Percentiles rank a stretch among this genome's conserved stretches.
Conservation (phyloP, 1,139 yeast genomes). For the Pichia sp. region DNA sequence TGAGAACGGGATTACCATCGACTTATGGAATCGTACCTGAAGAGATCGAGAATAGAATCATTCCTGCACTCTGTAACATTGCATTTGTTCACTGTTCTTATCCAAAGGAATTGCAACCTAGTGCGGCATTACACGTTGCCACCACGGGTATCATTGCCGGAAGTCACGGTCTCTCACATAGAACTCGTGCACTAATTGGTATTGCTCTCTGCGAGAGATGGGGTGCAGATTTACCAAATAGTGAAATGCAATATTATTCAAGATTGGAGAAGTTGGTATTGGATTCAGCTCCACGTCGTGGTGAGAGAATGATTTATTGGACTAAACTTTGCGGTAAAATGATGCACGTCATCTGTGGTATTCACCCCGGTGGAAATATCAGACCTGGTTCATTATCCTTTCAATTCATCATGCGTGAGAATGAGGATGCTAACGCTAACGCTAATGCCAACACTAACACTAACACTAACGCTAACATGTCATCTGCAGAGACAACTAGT, state of each 20-base stretch:
- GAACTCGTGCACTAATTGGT: conserved; percentile 57
- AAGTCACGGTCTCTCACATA: conserved; percentile 61
- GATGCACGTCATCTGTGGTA: conserved; percentile 68
- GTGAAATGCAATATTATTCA: conserved; percentile 37
- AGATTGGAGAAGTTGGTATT: conserved; percentile 37
- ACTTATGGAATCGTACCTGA: conserved; percentile 38
- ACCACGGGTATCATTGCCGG: conserved; percentile 64
- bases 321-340: conserved; percentile 58
- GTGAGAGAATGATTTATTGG: conserved; percentile 51
- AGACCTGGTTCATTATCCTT: conserved; percentile 43
- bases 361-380: conserved; percentile 67
- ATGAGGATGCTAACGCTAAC: conserved; percentile 17
- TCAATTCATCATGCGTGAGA: conserved; percentile 21
- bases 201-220: conserved; percentile 65
- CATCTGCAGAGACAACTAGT: too few species aligned
- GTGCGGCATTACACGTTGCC: conserved; percentile 59
- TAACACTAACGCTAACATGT: background rate
- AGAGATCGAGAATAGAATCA: conserved; percentile 48
- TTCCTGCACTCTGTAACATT: conserved; percentile 60
- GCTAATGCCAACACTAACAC: background rate
- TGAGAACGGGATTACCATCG: conserved; percentile 45
- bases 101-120: conserved; percentile 65
- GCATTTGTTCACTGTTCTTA: conserved; percentile 67
- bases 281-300: conserved; percentile 38
- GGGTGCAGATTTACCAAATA: conserved; percentile 66